phyloP scores from a whole-genome alignment of 768 basidiomycete species.

The Calocybe gangraenosa region DNA sequence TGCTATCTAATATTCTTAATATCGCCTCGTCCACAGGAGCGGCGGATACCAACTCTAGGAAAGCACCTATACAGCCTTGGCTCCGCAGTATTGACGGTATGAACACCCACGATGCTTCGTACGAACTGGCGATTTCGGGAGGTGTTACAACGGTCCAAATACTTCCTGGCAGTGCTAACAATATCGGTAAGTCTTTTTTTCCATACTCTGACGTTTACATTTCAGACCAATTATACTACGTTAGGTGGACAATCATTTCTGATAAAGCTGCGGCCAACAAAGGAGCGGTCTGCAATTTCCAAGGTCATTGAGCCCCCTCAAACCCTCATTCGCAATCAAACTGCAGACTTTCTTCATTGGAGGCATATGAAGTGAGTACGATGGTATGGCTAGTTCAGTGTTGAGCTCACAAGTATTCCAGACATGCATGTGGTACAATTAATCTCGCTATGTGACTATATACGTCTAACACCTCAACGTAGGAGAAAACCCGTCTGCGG shows the following conservation, averaged over 20 bases:
- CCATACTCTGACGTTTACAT: not conserved
- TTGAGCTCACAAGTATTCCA: conserved; percentile 17
- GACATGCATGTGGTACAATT: conserved; percentile 59
- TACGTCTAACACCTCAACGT: not conserved
- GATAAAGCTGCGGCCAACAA: conserved; percentile 71
- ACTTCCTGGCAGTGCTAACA: conserved; percentile 65
- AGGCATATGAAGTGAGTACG: conserved; percentile 68
- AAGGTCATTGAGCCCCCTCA: conserved; percentile 75
- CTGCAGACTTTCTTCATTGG: conserved; percentile 44
- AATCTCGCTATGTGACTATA: conserved; percentile 1
- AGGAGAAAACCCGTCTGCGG: conserved; percentile 56
- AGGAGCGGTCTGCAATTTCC: conserved; percentile 62
- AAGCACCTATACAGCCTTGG: conserved; percentile 54
- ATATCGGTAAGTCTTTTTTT: conserved; percentile 40
- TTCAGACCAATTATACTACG: not conserved
- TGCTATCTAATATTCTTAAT: not conserved
- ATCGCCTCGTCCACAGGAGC: conserved; percentile 28
- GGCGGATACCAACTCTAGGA: conserved; percentile 51
- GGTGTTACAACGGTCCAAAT: conserved; percentile 73
- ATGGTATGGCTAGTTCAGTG: not conserved
- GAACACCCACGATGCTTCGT: conserved; percentile 70
- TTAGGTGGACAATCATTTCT: conserved; percentile 74
- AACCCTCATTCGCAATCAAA: conserved; percentile 36
- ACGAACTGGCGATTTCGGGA: conserved; percentile 55
- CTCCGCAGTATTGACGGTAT: conserved; percentile 67